Percentiles rank a stretch among this genome's conserved stretches.
Conservation (phyloP, 2,329 filamentous ascomycete species). For the Alternaria brassicicola region DNA sequence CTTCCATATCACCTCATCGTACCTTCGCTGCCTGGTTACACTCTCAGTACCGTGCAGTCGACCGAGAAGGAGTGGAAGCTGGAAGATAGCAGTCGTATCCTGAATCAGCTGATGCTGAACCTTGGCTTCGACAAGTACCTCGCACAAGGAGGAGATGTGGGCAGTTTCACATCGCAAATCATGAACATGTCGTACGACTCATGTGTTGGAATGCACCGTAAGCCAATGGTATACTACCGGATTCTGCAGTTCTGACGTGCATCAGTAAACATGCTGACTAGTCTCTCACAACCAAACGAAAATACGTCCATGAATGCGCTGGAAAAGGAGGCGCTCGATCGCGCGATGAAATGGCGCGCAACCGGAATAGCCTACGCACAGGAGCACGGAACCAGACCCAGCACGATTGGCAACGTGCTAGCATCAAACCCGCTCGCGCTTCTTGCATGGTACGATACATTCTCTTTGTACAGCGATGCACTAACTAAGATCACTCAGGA, state of each 20-base stretch:
- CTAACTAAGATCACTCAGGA: conserved; percentile 30
- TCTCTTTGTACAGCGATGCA: background rate
- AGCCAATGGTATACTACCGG: background rate
- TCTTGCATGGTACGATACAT: conserved; percentile 56
- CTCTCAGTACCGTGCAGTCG: conserved; percentile 57
- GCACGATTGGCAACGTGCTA: conserved; percentile 63
- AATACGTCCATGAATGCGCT: conserved; percentile 16
- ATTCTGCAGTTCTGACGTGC: background rate
- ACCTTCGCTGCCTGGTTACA: conserved; percentile 63
- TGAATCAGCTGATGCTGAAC: conserved; percentile 61
- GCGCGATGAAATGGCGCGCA: conserved; percentile 41
- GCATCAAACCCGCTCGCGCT: conserved; percentile 62
- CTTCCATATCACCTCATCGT: conserved; percentile 65
- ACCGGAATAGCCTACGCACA: conserved; percentile 58
- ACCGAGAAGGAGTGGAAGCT: conserved; percentile 53
- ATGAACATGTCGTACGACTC: conserved; percentile 51
- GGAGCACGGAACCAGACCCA: conserved; percentile 61
- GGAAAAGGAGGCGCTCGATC: conserved; percentile 26
- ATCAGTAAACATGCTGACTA: conserved; percentile 37
- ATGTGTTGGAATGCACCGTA: conserved; percentile 54
- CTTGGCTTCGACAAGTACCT: conserved; percentile 64
- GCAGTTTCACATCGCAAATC: conserved; percentile 52
- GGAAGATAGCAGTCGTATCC: conserved; percentile 51
- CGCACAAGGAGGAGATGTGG: conserved; percentile 65
- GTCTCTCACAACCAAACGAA: conserved; percentile 18